Base-by-base conservation (phyloP, 352 stramenopile genomes). In the Thalassiosira hispida region DNA sequence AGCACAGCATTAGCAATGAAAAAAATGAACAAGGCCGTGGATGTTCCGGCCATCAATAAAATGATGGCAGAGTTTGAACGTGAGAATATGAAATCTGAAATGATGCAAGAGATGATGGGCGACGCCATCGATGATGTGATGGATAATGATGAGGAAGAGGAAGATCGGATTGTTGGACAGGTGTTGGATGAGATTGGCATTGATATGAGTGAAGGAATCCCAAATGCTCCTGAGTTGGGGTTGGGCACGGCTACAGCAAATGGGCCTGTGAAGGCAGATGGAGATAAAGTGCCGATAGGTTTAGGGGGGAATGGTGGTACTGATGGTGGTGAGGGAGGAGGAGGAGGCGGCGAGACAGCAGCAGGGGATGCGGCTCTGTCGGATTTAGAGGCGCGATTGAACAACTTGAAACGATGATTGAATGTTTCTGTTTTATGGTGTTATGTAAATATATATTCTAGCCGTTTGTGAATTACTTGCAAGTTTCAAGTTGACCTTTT, bases 1-100 rank as follows among this genome's bases (percentile, higher is more conserved):
- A 88, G 80, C 62, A 94, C 93, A 29, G 94, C 92, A 14, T 88
- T 93, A 79, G 91, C 91, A 12, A 96, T 96, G 92, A 61, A 85
- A 60, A 92, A 91, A 67, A 96, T 96, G 92, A 96, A 95, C 69
- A 96, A 96, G 78, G 86, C 92, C 23, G 88, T 97, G 0, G 92
- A 99, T 85, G 87, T 98, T 27, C 96, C 96, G 12, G 87, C 88
- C 18, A 95, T 99, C 23, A 98, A 97, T 75, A 97, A 98, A 90
- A 99, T 99, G 91, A 98, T 98, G 95, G 95, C 96, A 74, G 96
- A 99, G 64, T 99, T 99, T 87, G 96, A 97, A 56, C 96, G 96
- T 73, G 96, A 99, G 88, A 98, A 97, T 86, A 96, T 98, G 87
- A 97, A 97, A 81, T 97, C 96, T 70, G 96, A 99, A 86, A 96